These are phyloP conservation scores for Udeniomyces megalosporus DNA, from an alignment of 768 basidiomycete genomes.

Conservation along the genomic window DNA sequence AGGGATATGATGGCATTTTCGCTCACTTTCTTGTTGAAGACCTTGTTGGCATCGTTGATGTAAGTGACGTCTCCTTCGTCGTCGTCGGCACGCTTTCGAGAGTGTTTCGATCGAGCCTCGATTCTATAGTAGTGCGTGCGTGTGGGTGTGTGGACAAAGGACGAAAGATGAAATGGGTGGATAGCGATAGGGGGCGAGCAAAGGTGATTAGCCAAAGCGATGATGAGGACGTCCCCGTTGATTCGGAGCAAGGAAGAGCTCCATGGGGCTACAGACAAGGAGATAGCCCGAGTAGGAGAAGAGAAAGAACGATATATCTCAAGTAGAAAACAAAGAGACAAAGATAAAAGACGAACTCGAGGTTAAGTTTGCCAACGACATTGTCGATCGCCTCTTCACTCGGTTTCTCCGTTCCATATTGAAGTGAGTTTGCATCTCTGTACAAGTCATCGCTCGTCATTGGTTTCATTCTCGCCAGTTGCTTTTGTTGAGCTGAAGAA, in stretches of 20 bases:
- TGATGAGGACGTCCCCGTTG: too few species aligned
- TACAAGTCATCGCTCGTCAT: conserved; percentile 54
- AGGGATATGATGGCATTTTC: not conserved
- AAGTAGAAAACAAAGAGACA: too few species aligned
- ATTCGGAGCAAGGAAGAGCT: conserved; percentile 1
- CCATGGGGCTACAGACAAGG: conserved; percentile 7
- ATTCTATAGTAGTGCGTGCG: conserved; percentile 37
- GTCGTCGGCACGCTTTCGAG: conserved; percentile 74
- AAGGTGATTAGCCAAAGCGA: not conserved
- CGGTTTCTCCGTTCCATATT: conserved; percentile 91
- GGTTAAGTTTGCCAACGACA: conserved; percentile 77
- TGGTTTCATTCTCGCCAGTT: conserved; percentile 30
- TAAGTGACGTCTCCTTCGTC: conserved; percentile 94
- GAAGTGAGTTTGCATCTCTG: conserved; percentile 76
- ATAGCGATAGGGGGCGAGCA: not conserved
- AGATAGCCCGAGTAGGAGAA: not conserved
- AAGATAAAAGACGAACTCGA: conserved; percentile 86
- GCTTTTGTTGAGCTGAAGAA: conserved; percentile 27
- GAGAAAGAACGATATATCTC: not conserved
- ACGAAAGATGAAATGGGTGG: not conserved
- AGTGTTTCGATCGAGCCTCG: conserved; percentile 79
- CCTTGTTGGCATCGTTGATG: conserved; percentile 38
- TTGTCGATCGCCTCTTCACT: conserved; percentile 88
- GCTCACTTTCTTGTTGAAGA: conserved; percentile 89
- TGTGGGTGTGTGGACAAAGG: not conserved